These are phyloP conservation scores for Calonectria pseudoreteaudii DNA, from an alignment of 2,329 filamentous ascomycete genomes.

Conservation along the genomic window DNA sequence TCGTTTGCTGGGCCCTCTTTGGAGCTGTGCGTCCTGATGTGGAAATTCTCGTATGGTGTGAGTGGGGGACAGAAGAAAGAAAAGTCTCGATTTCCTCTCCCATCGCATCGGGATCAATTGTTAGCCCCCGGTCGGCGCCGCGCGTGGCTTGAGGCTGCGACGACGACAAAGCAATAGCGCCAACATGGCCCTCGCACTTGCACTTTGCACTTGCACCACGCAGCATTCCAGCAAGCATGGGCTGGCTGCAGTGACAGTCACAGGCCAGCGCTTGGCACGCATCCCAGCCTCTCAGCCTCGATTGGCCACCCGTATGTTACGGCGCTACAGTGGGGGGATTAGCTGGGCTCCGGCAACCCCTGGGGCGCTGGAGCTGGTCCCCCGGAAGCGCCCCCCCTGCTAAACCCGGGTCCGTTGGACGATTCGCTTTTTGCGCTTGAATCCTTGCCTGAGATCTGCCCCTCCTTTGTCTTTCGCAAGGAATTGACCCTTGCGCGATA, in stretches of 20 bases:
- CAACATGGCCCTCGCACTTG: neutral
- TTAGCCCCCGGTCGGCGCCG: neutral
- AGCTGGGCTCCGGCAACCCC: neutral
- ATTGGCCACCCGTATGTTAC: conserved; percentile 11
- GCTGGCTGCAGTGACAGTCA: neutral
- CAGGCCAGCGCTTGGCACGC: neutral
- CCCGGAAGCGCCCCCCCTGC: neutral
- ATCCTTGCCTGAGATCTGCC: conserved; percentile 1
- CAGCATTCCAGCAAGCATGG: neutral
- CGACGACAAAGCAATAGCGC: neutral
- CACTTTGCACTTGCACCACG: neutral
- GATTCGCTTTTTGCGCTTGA: conserved; percentile 6
- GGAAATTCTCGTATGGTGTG: neutral
- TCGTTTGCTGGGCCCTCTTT: neutral
- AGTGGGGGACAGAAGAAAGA: conserved; percentile 7
- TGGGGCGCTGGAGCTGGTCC: neutral
- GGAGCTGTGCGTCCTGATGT: neutral
- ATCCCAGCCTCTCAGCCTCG: conserved; percentile 5
- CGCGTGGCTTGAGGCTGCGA: conserved; percentile 7
- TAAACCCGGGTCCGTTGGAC: neutral
- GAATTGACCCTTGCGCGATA: conserved; percentile 2
- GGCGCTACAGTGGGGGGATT: conserved; percentile 12
- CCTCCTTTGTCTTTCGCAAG: neutral
- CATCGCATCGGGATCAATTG: neutral
- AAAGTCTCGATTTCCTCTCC: neutral